Conservation (phyloP, 2,329 filamentous ascomycete genomes). For the Fulvia fulva region DNA sequence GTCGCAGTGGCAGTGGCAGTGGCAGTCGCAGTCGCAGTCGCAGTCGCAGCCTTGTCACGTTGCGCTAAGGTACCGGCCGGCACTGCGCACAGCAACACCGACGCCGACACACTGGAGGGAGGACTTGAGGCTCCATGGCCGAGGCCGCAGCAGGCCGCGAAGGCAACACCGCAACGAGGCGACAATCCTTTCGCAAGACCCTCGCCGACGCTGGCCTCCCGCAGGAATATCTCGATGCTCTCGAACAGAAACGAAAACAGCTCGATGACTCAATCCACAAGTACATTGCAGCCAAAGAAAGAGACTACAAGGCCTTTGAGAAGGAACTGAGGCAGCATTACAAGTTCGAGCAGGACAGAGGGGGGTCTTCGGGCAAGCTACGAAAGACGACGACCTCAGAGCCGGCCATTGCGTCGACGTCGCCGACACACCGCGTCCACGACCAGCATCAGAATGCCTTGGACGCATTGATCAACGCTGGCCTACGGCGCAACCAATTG, state of each 20-base stretch:
- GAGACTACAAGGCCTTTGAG: constrained; percentile 36
- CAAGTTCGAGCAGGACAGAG: constrained; percentile 10
- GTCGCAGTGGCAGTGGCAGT: no score
- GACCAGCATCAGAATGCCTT: constrained; percentile 19
- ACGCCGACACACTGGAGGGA: constrained; percentile 5
- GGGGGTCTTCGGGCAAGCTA: background rate
- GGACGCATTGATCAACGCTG: constrained; percentile 22
- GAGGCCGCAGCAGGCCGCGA: constrained; percentile 15
- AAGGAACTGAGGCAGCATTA: constrained; percentile 29
- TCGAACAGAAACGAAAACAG: constrained; percentile 35
- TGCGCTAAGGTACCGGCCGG: constrained; percentile 4
- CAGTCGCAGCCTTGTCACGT: background rate
- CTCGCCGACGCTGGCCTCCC: constrained; percentile 26
- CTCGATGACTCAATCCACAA: constrained; percentile 38
- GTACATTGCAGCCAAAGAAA: constrained; percentile 36
- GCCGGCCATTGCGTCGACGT: constrained; percentile 11
- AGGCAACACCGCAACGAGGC: constrained; percentile 11
- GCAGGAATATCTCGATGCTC: constrained; percentile 29
- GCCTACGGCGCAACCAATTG: constrained; percentile 20
- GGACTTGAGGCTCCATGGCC: constrained; percentile 12
- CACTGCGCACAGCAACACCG: constrained; percentile 1
- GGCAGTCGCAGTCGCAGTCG: no score
- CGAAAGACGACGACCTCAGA: constrained; percentile 1
- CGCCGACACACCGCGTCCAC: constrained; percentile 3
- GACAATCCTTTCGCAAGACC: constrained; percentile 19